phyloP scores from a whole-genome alignment of 768 basidiomycete species.

The Pholiota microspora region DNA sequence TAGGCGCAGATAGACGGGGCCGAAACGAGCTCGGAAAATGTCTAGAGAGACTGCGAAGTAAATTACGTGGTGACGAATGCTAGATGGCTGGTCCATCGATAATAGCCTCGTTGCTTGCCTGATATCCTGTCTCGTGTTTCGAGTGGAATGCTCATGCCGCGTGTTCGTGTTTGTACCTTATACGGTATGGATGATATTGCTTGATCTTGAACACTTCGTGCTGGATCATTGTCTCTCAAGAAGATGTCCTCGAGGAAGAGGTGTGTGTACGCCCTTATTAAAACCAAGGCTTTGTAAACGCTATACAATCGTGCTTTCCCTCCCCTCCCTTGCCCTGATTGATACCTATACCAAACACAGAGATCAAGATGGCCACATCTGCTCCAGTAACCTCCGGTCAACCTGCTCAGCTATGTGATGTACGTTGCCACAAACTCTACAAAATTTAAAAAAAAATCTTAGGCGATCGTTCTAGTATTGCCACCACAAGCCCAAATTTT shows the following conservation, averaged over 20 bases:
- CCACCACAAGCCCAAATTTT: slow-evolving; percentile 47
- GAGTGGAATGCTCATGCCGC: slow-evolving; percentile 1
- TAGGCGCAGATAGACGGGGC: slow-evolving; percentile 62
- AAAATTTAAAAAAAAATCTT: background rate
- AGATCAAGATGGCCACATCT: slow-evolving; percentile 29
- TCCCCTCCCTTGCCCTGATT: slow-evolving; percentile 2
- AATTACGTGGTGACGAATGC: slow-evolving; percentile 38
- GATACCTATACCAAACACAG: slow-evolving; percentile 7
- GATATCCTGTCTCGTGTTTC: slow-evolving; percentile 14
- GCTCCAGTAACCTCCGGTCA: slow-evolving; percentile 22
- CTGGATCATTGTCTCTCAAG: slow-evolving; percentile 6
- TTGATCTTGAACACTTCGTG: slow-evolving; percentile 11
- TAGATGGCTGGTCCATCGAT: slow-evolving; percentile 21
- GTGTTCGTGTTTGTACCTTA: slow-evolving; percentile 2
- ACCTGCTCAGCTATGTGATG: slow-evolving; percentile 38
- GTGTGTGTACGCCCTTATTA: slow-evolving; percentile 14
- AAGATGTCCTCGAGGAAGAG: slow-evolving; percentile 24
- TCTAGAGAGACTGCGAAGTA: slow-evolving; percentile 57
- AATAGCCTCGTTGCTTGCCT: slow-evolving; percentile 26
- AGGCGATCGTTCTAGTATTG: slow-evolving; percentile 36
- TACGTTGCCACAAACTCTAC: slow-evolving; percentile 21
- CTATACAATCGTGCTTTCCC: slow-evolving; percentile 9
- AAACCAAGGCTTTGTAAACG: slow-evolving; percentile 12
- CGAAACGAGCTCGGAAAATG: slow-evolving; percentile 76
- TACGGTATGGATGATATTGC: slow-evolving; percentile 17